Evolutionary conservation across 345 rosid genomes (phyloP), one percentile per base, ranked within the genome.

Genomic region (Erucastrum elatum): DNA sequence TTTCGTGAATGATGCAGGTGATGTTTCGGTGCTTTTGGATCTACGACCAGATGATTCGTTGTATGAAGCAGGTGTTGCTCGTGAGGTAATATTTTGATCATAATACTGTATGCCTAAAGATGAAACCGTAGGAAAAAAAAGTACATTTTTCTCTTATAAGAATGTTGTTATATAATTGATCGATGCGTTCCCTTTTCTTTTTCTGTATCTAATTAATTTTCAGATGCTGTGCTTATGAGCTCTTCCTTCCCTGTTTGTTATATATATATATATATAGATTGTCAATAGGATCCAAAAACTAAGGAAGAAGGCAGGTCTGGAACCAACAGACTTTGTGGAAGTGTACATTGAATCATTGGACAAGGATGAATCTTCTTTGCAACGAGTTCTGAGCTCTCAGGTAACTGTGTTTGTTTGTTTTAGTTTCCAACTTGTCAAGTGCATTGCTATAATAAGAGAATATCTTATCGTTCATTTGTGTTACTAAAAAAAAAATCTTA

Each of bases 281-380:
- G 96, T 93, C 17, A 96, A 93, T 73, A 84, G 97, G 85, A 88
- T 96, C 70, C 99, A 96, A 79, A 96, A 96, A 81, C 73, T 90
- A 51, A 84, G 97, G 64, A 96, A 93, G 76, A 93, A 90, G 81
- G 84, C 86, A 80, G 91, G 88, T 64, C 87, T 96, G 44, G 96
- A 93, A 81, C 99, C 96, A 58, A 96, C 92, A 12, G 99, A 96
- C 73, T n/a, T 68, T 70, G 99, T 96, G 82, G 99, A 93, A 68
- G 96, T 95, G 58, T 95, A 90, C 79, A 87, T 93, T 79, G 90
- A 90, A 72, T 86, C 96, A 59, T 67, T 88, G 77, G 96, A 93
- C 81, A 84, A 88, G 59, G 85, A 88, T 82, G 80, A 86, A 64
- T 84, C 90, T 59, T 79, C 73, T 44, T 80, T 85, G 12, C 86